Evolutionary conservation across 495 filamentous ascomycete species (phyloP).

Genomic region (Rostrohypoxylon terebratum): DNA sequence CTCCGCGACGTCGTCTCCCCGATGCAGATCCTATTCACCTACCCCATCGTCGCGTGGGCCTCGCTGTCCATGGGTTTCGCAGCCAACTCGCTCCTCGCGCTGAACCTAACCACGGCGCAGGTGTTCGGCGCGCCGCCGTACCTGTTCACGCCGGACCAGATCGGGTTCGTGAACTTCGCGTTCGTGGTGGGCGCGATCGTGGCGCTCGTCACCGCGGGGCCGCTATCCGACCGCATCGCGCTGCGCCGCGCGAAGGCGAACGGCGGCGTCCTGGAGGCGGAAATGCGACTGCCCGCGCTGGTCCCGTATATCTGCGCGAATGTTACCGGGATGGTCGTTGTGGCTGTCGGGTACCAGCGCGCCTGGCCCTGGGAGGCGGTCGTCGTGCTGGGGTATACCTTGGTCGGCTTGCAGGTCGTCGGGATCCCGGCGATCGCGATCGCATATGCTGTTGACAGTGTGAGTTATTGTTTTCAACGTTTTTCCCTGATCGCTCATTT

Average conservation of each 20-base stretch:
- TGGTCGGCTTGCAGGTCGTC: slow-evolving; percentile 68
- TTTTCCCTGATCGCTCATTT: background rate
- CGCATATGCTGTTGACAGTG: slow-evolving; percentile 52
- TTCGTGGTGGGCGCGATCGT: slow-evolving; percentile 51
- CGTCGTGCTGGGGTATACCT: slow-evolving; percentile 66
- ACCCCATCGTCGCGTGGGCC: slow-evolving; percentile 71
- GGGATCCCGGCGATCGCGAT: slow-evolving; percentile 64
- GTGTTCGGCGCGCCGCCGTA: slow-evolving; percentile 71
- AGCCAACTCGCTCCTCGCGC: slow-evolving; percentile 67
- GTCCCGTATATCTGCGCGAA: slow-evolving; percentile 67
- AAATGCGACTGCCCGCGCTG: slow-evolving; percentile 72
- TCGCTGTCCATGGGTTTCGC: slow-evolving; percentile 71
- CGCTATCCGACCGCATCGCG: slow-evolving; percentile 68
- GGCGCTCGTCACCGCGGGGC: slow-evolving; percentile 68
- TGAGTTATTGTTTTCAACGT: slow-evolving; percentile 40
- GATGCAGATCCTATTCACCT: slow-evolving; percentile 65
- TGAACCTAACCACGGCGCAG: slow-evolving; percentile 73
- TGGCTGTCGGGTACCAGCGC: slow-evolving; percentile 70
- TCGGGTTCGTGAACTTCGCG: slow-evolving; percentile 65
- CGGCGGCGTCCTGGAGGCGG: slow-evolving; percentile 70
- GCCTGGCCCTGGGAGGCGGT: slow-evolving; percentile 68
- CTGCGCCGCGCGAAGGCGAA: slow-evolving; percentile 66
- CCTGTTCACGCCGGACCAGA: slow-evolving; percentile 61
- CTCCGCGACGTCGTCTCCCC: slow-evolving; percentile 61
- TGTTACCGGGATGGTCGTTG: slow-evolving; percentile 68